Conservation (phyloP, 2,329 filamentous ascomycete species). For the Botrytis medusae region DNA sequence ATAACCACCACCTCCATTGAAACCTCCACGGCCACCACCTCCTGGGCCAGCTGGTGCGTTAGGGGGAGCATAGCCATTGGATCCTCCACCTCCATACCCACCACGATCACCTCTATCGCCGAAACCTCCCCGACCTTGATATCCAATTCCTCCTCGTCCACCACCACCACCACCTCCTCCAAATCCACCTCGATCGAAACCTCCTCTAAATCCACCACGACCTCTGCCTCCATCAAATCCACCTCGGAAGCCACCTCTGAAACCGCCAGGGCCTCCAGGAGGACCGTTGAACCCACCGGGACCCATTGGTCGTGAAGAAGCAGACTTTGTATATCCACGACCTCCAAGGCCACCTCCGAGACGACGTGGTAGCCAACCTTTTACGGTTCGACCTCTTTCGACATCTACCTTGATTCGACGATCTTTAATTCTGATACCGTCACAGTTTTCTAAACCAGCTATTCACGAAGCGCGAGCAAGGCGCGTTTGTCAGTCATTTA, state of each 20-base stretch:
- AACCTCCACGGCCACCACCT: constrained; percentile 45
- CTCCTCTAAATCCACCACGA: constrained; percentile 49
- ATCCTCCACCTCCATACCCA: constrained; percentile 34
- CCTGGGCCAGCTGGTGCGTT: constrained; percentile 64
- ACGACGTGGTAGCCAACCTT: constrained; percentile 88
- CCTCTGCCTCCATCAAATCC: constrained; percentile 49
- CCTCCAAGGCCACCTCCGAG: constrained; percentile 91
- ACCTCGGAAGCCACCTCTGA: constrained; percentile 48
- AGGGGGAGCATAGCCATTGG: constrained; percentile 54
- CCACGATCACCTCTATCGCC: constrained; percentile 36
- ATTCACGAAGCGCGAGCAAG: constrained; percentile 56
- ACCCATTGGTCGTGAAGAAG: constrained; percentile 69
- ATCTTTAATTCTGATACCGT: constrained; percentile 91
- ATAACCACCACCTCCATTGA: constrained; percentile 34
- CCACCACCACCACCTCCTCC: constrained; percentile 27
- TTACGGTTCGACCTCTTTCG: constrained; percentile 90
- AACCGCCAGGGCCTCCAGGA: constrained; percentile 47
- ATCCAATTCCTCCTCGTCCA: constrained; percentile 40
- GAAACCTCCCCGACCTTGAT: constrained; percentile 37
- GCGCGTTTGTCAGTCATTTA: constrained; percentile 69
- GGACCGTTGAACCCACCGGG: constrained; percentile 59
- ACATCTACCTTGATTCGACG: constrained; percentile 92
- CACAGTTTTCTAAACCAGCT: constrained; percentile 86
- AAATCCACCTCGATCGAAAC: constrained; percentile 39
- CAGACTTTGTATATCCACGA: constrained; percentile 84